These are phyloP conservation scores for Rhizophora apiculata DNA, from an alignment of 345 rosid genomes.

Conservation along the genomic window DNA sequence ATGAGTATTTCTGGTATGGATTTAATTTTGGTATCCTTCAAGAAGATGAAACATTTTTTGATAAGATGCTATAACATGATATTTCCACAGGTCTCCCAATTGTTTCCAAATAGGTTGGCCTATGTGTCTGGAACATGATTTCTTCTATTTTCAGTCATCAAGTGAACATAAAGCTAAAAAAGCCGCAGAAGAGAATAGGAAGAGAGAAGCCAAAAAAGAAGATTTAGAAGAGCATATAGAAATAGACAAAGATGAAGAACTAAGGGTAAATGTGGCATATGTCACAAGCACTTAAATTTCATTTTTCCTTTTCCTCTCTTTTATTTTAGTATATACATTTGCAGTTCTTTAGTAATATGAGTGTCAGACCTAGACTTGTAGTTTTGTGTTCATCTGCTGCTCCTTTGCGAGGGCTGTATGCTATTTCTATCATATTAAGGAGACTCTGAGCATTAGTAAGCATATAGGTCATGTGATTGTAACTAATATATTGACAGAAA, in stretches of 20 bases:
- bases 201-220: conserved; percentile 47
- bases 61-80: conserved; percentile 12
- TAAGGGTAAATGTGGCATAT: conserved; percentile 39
- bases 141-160: conserved; percentile 42
- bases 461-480: conserved; percentile 16
- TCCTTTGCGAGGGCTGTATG: conserved; percentile 21
- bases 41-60: conserved; percentile 8
- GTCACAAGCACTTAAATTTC: not conserved
- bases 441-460: conserved; percentile 27
- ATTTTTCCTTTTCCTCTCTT: not conserved
- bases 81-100: conserved; percentile 66
- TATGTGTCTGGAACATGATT: conserved; percentile 64
- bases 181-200: conserved; percentile 26
- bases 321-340: not conserved
- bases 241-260: conserved; percentile 18
- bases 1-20: conserved; percentile 86
- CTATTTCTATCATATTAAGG: conserved; percentile 35
- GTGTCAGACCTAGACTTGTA: conserved; percentile 7
- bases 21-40: conserved; percentile 9
- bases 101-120: conserved; percentile 97
- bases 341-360: not conserved
- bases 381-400: conserved; percentile 20
- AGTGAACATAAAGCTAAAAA: conserved; percentile 29
- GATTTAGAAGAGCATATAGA: conserved; percentile 28
- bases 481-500: not conserved